These are phyloP conservation scores for Leccinum arenicola DNA, from an alignment of 768 basidiomycete genomes.

Conservation along the genomic window DNA sequence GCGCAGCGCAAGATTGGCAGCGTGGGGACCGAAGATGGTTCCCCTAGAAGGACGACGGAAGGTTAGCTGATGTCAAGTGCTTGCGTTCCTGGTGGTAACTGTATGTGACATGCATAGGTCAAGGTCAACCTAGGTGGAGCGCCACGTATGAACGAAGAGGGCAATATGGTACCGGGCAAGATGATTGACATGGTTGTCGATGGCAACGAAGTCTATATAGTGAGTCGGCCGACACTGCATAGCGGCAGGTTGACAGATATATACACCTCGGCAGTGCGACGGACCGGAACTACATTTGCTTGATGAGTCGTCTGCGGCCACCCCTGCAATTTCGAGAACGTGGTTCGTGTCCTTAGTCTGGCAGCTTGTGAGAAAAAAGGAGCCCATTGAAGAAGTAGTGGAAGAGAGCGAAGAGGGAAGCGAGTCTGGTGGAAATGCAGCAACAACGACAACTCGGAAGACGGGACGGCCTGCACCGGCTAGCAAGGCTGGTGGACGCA, in stretches of 20 bases:
- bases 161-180: constrained; percentile 46
- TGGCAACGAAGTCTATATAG: constrained; percentile 69
- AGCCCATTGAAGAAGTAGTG: constrained; percentile 20
- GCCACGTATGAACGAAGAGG: constrained; percentile 52
- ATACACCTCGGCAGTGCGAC: constrained; percentile 48
- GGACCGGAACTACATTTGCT: constrained; percentile 54
- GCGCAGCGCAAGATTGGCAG: constrained; percentile 60
- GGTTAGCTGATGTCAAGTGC: constrained; percentile 38
- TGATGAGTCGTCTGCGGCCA: constrained; percentile 54
- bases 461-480: constrained; percentile 37
- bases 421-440: constrained; percentile 46
- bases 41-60: constrained; percentile 66
- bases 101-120: constrained; percentile 44
- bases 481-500: constrained; percentile 58
- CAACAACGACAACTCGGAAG: constrained; percentile 27
- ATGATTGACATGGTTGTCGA: constrained; percentile 83
- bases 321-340: constrained; percentile 59
- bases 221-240: constrained; percentile 38
- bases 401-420: constrained; percentile 40
- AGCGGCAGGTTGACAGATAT: constrained; percentile 11
- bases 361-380: constrained; percentile 20
- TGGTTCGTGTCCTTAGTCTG: constrained; percentile 60
- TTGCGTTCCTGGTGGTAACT: constrained; percentile 2
- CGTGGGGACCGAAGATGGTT: constrained; percentile 79
- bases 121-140: constrained; percentile 65